Base-by-base conservation (phyloP, 1,284 basidiomycete genomes). In the Moesziomyces sp. region DNA sequence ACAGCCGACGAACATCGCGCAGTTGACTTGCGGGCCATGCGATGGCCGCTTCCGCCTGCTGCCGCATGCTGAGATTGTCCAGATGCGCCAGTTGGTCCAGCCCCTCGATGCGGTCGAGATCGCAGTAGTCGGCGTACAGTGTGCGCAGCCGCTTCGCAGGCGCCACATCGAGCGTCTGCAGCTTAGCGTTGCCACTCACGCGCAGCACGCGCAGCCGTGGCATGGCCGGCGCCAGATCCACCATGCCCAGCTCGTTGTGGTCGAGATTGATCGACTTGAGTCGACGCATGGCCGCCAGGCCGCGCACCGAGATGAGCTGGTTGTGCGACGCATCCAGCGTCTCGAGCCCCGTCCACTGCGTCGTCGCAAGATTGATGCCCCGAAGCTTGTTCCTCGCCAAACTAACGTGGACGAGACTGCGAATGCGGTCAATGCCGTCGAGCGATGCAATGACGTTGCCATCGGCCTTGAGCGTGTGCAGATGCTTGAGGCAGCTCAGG, bases 121-220 rank as follows among this genome's bases (percentile, higher is more conserved):
- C 85, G 84, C 97, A 97, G 84, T 91, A 91, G 86, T 99, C 96
- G 78, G 92, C 90, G 84, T 97, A 97, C 28, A 98, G 88, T 71
- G 93, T 97, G 71, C 94, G 90, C 71, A 98, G 86, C 79, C 90
- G 90, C 6, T 89, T 87, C 81, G 92, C 89, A 18, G 87, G 86
- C 19, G 87, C 87, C 50, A 92, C 88, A 81, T 94, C 88, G 52
- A 99, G 87, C 60, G 86, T 84, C 53, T 87, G 85, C 64, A 99
- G 85, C 45, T 88, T 87, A 4, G 55, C 57, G 85, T 99, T 99
- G 80, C 90, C 89, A 86, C 92, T 94, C 53, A 92, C 86, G 24
- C 93, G 91, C 61, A 99, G 88, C 48, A 93, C 90, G n/a, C 93
- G 90, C 40, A 84, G 62, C 24, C 57, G 67, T 3, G 74, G 74